These are phyloP conservation scores for Fomitopsis palustris DNA, from an alignment of 1,284 basidiomycete species.

Conservation along the genomic window DNA sequence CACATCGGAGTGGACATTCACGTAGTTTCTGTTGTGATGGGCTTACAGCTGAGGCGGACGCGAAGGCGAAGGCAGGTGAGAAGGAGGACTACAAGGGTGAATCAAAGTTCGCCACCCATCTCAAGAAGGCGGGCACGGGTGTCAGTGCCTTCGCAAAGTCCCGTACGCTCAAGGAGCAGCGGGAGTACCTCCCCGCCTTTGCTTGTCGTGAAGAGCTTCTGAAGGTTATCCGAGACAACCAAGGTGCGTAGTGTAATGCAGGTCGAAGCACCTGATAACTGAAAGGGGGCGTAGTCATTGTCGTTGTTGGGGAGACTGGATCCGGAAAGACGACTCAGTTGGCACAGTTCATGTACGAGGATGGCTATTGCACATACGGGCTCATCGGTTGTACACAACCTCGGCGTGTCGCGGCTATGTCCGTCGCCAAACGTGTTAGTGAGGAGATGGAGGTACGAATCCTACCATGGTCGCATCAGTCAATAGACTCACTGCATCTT, in stretches of 20 bases:
- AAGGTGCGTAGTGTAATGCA: slow-evolving; percentile 54
- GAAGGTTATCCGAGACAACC: slow-evolving; percentile 90
- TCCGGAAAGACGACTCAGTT: slow-evolving; percentile 96
- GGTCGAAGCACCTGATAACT: neutral
- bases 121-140: slow-evolving; percentile 79
- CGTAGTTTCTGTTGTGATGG: slow-evolving; percentile 39
- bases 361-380: slow-evolving; percentile 88
- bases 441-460: slow-evolving; percentile 81
- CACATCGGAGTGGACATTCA: slow-evolving; percentile 71
- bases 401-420: slow-evolving; percentile 97
- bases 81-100: slow-evolving; percentile 83
- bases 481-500: neutral
- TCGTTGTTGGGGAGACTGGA: slow-evolving; percentile 95
- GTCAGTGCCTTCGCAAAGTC: slow-evolving; percentile 81
- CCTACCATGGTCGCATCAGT: no score
- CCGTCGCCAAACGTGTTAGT: slow-evolving; percentile 96
- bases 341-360: slow-evolving; percentile 91
- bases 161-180: slow-evolving; percentile 89
- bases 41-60: slow-evolving; percentile 58
- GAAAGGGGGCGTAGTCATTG: slow-evolving; percentile 54
- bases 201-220: slow-evolving; percentile 95
- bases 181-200: slow-evolving; percentile 97
- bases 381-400: slow-evolving; percentile 96
- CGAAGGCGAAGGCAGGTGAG: slow-evolving; percentile 32
- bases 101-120: slow-evolving; percentile 92